Base-by-base conservation (phyloP, 805 yeast species). In the Saccharomyces eubayanus region DNA sequence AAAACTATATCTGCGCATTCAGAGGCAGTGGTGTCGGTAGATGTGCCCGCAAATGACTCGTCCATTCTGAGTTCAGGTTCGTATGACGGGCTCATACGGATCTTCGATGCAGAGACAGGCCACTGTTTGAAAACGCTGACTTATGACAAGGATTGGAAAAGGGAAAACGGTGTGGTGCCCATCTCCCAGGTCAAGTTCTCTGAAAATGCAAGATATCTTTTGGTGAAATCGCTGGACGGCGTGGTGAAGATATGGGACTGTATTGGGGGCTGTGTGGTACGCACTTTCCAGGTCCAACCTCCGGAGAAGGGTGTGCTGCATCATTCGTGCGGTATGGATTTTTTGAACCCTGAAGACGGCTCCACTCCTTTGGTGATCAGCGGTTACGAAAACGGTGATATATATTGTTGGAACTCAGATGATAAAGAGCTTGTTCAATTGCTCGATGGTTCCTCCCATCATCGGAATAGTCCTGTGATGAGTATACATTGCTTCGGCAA, bases 111-210 rank as follows among this genome's bases (percentile, higher is more conserved):
- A 20, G 85, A 81, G 49, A 79, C 95, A 0, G 97, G 97, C 4
- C 96, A 90, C 60, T 92, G 98, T 73, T 73, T 92, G 60, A 88
- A 91, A 64, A 94, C 98, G 0, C 70, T 92, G 59, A 89, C 91
- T 36, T 87, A 84, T 63, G 92, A 87, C 62, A 79, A 87, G 55
- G 82, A 84, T 58, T 83, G 85, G 41, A 84, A 87, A 1, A 80
- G 87, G 14, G 85, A 81, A 62, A 66, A 62, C 24, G 72, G 72
- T 55, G 70, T 70, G 3, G 68, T 69, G 3, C 97, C 98, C 0
- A 85, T 92, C 5, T 79, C 88, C 24, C 77, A 78, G 58, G 91
- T 89, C 1, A 74, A 76, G 53, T 80, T 88, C 60, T 80, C 94
- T 0, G 91, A 91, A 5, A 92, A 91, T 67, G 90, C 94, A 14